Conservation (phyloP, 2,329 filamentous ascomycete genomes). For the Zymoseptoria brevis region DNA sequence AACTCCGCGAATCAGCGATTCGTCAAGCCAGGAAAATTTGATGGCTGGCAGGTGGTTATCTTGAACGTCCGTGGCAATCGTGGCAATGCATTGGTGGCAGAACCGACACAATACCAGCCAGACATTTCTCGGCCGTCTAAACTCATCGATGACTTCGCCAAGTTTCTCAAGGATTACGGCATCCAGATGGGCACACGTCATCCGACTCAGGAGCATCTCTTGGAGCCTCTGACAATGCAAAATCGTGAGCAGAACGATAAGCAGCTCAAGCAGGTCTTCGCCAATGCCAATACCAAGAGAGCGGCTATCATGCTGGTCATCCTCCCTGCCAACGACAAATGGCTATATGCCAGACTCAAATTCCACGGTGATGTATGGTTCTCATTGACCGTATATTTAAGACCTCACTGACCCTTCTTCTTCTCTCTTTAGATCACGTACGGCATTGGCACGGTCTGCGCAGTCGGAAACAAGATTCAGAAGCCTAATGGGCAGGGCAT, state of each 20-base stretch:
- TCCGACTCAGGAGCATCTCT: slow-evolving; percentile 4
- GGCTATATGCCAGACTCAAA: slow-evolving; percentile 61
- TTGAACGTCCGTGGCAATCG: slow-evolving; percentile 15
- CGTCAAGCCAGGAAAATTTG: slow-evolving; percentile 42
- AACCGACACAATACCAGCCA: neutral
- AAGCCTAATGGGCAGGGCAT: slow-evolving; percentile 26
- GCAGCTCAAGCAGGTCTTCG: slow-evolving; percentile 17
- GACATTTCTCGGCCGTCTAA: neutral
- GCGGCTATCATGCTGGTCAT: slow-evolving; percentile 54
- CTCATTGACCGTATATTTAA: neutral
- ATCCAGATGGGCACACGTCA: slow-evolving; percentile 19
- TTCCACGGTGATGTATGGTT: slow-evolving; percentile 53
- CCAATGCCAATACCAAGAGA: slow-evolving; percentile 8
- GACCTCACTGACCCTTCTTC: neutral
- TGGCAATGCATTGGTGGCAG: slow-evolving; percentile 10
- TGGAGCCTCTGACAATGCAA: slow-evolving; percentile 9
- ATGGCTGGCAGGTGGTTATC: slow-evolving; percentile 38
- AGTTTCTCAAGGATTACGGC: slow-evolving; percentile 20
- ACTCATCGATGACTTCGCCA: slow-evolving; percentile 14
- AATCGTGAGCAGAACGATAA: slow-evolving; percentile 22
- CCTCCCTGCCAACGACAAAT: slow-evolving; percentile 45
- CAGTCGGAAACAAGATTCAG: slow-evolving; percentile 47
- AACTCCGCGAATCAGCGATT: slow-evolving; percentile 44
- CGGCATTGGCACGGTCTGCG: slow-evolving; percentile 63
- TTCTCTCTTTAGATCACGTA: slow-evolving; percentile 18